A percentile compares a stretch with the other conserved stretches of the same genome.
These are phyloP conservation scores for Pelargonium fulgidum DNA, from an alignment of 441 rosid species.

Conservation along the genomic window DNA sequence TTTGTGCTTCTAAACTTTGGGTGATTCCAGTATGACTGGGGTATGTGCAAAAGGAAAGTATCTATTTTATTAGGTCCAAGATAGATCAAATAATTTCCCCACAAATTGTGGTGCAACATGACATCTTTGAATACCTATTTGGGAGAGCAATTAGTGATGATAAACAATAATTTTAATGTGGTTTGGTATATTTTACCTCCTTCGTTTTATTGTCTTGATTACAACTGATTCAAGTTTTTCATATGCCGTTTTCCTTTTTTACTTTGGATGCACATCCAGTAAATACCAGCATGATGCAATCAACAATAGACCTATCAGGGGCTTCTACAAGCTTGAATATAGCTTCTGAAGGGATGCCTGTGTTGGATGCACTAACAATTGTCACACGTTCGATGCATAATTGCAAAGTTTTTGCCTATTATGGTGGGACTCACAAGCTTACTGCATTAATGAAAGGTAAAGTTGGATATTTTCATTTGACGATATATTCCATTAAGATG, in stretches of 20 bases:
- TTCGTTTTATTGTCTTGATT: neutral
- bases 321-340: conserved; percentile 35
- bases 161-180: too few species aligned
- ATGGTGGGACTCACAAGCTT: conserved; percentile 64
- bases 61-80: too few species aligned
- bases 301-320: conserved; percentile 33
- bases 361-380: conserved; percentile 55
- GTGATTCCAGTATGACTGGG: too few species aligned
- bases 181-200: neutral
- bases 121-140: too few species aligned
- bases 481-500: conserved; percentile 7
- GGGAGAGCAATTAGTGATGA: too few species aligned
- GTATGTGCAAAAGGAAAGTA: too few species aligned
- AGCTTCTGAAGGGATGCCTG: conserved; percentile 44
- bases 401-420: conserved; percentile 61
- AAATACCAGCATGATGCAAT: conserved; percentile 28
- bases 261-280: conserved; percentile 33
- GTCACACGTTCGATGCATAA: conserved; percentile 61
- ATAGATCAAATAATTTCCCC: too few species aligned
- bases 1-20: too few species aligned
- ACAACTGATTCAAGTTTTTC: conserved; percentile 3
- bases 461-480: conserved; percentile 9
- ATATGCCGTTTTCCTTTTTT: conserved; percentile 7
- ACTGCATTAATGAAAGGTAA: conserved; percentile 71
- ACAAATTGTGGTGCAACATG: too few species aligned